Percentiles rank a stretch among this genome's conserved stretches.
phyloP scores from a whole-genome alignment of 2,329 filamentous ascomycete species.

The Epichloe gansuensis region DNA sequence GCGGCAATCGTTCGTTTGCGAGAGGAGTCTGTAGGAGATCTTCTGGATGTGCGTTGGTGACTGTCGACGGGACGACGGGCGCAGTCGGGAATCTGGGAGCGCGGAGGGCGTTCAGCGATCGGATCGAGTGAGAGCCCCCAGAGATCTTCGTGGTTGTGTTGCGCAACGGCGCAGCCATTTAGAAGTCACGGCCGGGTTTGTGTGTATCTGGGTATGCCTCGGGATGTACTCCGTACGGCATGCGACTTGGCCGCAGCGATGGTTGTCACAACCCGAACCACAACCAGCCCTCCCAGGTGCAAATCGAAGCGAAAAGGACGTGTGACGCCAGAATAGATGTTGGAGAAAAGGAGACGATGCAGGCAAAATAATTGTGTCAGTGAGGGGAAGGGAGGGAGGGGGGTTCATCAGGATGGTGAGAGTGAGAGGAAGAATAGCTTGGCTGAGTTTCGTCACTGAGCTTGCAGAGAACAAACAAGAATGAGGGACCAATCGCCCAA shows the following conservation, averaged over 20 bases:
- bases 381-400: no score
- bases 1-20: background rate
- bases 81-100: background rate
- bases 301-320: no score
- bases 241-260: constrained; percentile 10
- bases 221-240: background rate
- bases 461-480: no score
- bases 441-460: no score
- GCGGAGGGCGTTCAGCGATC: background rate
- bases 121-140: constrained; percentile 1
- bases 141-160: constrained; percentile 12
- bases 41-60: background rate
- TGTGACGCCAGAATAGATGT: background rate
- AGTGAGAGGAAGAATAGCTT: no score
- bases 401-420: no score
- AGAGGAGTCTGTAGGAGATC: constrained; percentile 3
- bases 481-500: background rate
- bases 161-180: constrained; percentile 22
- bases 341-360: no score
- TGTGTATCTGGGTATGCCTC: background rate
- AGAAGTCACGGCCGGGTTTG: constrained; percentile 1
- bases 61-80: background rate
- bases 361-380: no score
- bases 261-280: background rate
- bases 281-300: no score